Base-by-base conservation (phyloP, 768 basidiomycete genomes). In the Pluteus cervinus region DNA sequence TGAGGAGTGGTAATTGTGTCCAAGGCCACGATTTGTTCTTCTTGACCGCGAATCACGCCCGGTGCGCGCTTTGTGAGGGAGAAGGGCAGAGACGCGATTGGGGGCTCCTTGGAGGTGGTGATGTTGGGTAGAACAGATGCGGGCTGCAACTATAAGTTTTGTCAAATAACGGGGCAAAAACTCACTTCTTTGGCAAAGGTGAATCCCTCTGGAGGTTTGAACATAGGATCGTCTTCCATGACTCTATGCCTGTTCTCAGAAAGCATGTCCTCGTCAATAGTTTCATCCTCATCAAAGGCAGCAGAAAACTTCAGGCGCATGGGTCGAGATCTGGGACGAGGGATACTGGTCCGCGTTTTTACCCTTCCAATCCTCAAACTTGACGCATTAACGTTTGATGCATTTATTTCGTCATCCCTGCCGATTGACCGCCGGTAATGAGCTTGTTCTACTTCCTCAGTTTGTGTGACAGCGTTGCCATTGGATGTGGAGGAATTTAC, bases 361-460 rank as follows among this genome's bases (percentile, higher is more conserved):
- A 65, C 65, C 28, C 81, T 73, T 12, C 83, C 81, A 17, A 85
- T 79, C 36, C 83, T 75, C 37, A 83, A 61, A 12, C 79, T 80
- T 18, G 81, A n/a, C n/a, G n/a, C n/a, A n/a, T n/a, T n/a, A n/a
- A 44, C 21, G 21, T 47, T 20, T 18, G 35, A 18, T 46, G 43
- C 34, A 18, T 28, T 39, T 15, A 22, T n/a, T 35, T 43, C 49
- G 28, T 51, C 52, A 17, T 50, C 54, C 31, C 50, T 45, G 12
- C 28, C 16, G n/a, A n/a, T n/a, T n/a, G n/a, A n/a, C n/a, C n/a
- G n/a, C n/a, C n/a, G n/a, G n/a, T n/a, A n/a, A n/a, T 34, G 29
- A 20, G 33, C 40, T n/a, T 37, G 24, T 12, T 43, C 46, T 44
- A 51, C 42, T 40, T 15, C 42, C 29, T 40, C 43, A 29, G 45